A percentile compares a stretch with the other conserved stretches of the same genome.
These are phyloP conservation scores for Globisporangium emineosum DNA, from an alignment of 352 stramenopile species.

Conservation along the genomic window DNA sequence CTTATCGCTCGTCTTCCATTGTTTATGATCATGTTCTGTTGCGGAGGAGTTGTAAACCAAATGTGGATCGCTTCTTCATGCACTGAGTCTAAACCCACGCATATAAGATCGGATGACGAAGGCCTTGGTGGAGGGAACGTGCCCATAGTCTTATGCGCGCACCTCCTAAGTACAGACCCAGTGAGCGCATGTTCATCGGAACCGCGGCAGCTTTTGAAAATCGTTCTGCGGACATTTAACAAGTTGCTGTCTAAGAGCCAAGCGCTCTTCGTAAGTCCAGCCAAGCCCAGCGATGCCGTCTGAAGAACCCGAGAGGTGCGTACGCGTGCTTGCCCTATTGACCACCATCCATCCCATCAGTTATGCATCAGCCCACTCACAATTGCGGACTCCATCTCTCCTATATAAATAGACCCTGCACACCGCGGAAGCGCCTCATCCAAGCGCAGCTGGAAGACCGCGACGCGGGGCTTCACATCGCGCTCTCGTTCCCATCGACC, in stretches of 20 bases:
- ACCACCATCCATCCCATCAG: background rate
- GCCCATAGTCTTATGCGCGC: background rate
- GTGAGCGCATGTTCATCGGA: background rate
- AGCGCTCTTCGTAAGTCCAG: background rate
- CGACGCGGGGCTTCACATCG: constrained; percentile 27
- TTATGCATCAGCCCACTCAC: background rate
- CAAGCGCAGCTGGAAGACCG: constrained; percentile 49
- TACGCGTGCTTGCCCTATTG: background rate
- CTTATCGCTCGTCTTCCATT: background rate
- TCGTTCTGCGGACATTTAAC: background rate
- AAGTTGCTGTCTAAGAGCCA: background rate
- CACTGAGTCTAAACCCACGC: constrained; percentile 4
- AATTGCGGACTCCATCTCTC: background rate
- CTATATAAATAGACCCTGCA: constrained; percentile 45
- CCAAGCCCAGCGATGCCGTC: constrained; percentile 1
- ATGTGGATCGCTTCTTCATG: constrained; percentile 2
- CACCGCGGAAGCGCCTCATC: constrained; percentile 58
- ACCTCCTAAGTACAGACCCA: background rate
- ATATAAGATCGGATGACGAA: background rate
- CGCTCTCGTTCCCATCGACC: constrained; percentile 3
- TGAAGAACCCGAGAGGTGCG: constrained; percentile 11
- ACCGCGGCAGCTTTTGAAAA: background rate
- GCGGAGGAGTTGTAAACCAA: background rate
- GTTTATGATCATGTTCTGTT: background rate
- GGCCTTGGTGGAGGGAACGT: background rate